Base-by-base conservation (phyloP, 495 filamentous ascomycete species). In the Penicillium flavigenum region DNA sequence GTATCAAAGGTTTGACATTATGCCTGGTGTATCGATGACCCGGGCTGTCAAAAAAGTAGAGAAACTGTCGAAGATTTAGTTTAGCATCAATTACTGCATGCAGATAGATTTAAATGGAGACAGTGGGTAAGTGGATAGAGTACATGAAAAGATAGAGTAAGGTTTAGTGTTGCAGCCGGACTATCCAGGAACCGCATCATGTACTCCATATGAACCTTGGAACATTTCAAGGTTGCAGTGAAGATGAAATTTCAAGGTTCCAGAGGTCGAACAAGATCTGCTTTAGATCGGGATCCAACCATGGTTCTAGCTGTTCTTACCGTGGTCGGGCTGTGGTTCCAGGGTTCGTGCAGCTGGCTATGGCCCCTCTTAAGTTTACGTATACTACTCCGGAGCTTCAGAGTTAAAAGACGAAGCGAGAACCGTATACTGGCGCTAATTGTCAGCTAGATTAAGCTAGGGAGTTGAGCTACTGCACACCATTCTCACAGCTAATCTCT, bases 141-240 rank as follows among this genome's bases (percentile, higher is more conserved):
- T 47, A 31, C 27, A 45, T 47, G 26, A 17, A 48, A 24, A 27
- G 27, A 9, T 48, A 32, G 47, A 22, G 47, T 49, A 49, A 49
- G 47, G 47, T 34, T 49, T 49, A 34, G 44, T 47, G 24, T 47
- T 47, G 44, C 44, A 47, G 44, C 14, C 27, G 47, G 29, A 32
- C 47, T 51, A 38, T 41, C 29, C 49, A 51, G 49, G 49, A 5
- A 51, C 46, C 27, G 46, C 36, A 51, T 42, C 31, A 5, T 12
- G 31, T 29, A 51, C 20, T 41, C 36, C 31, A 34, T 14, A 16
- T 51, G 29, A 14, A 38, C 11, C 20, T 19, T 12, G 6, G 10
- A 19, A 29, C 27, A 8, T 29, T 48, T 10, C 27, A 32, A 34
- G 29, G 47, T 50, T 38, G 47, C 46, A 47, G 26, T 50, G 34